Evolutionary conservation across 306 rosid genomes (phyloP).

Genomic region (Delonix regia): DNA sequence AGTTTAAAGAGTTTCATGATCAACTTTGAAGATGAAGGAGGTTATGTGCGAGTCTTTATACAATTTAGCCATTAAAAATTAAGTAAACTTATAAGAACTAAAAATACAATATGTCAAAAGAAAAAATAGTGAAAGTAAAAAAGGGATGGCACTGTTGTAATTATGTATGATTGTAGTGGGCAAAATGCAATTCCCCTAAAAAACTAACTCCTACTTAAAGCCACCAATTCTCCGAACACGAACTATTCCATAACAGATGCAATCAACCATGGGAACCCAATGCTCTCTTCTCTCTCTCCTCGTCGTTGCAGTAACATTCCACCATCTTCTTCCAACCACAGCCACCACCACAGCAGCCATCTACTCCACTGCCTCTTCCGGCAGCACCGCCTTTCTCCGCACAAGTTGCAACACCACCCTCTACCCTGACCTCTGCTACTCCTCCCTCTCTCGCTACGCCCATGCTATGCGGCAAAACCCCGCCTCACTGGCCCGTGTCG

Average conservation of each 20-base stretch:
- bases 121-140: too few species aligned
- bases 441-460: conserved; percentile 76
- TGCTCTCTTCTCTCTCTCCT: neutral
- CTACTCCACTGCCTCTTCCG: too few species aligned
- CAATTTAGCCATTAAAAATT: too few species aligned
- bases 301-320: neutral
- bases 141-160: too few species aligned
- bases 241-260: too few species aligned
- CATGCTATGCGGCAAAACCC: conserved; percentile 61
- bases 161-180: too few species aligned
- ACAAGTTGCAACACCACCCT: conserved; percentile 67
- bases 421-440: conserved; percentile 81
- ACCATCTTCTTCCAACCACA: neutral
- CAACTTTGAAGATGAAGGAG: too few species aligned
- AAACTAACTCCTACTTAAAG: neutral
- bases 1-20: too few species aligned
- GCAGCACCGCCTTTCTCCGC: conserved; percentile 59
- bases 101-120: too few species aligned
- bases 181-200: neutral
- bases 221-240: neutral
- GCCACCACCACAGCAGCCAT: neutral
- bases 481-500: conserved; percentile 68
- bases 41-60: too few species aligned
- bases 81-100: too few species aligned
- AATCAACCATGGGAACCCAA: neutral